Percentiles rank a stretch among this genome's conserved stretches.
Conservation (phyloP, 2,329 filamentous ascomycete genomes). For the Diaporthe ilicicola region DNA sequence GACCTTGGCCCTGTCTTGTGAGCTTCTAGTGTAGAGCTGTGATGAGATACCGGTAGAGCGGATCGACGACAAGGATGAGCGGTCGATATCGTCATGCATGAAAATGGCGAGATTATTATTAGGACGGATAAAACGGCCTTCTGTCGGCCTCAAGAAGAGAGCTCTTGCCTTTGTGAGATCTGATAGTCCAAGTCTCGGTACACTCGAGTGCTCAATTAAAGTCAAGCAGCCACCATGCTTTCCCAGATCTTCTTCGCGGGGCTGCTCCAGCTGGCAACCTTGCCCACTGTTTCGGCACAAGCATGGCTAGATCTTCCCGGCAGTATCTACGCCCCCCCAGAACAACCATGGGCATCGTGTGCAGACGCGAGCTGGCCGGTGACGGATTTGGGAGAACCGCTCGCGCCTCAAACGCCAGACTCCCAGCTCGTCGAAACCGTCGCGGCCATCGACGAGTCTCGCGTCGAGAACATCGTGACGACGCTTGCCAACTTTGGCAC, state of each 20-base stretch:
- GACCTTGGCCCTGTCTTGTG: constrained; percentile 7
- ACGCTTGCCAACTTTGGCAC: constrained; percentile 66
- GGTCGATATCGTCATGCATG: constrained; percentile 14
- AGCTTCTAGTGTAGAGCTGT: constrained; percentile 1
- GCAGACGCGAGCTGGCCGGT: constrained; percentile 38
- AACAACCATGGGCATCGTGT: constrained; percentile 32
- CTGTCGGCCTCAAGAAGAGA: neutral
- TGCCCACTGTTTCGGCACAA: constrained; percentile 10
- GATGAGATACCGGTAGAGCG: constrained; percentile 5
- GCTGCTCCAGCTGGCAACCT: neutral
- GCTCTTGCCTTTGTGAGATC: too few species aligned
- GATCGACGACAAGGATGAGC: constrained; percentile 15
- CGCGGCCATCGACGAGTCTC: constrained; percentile 45
- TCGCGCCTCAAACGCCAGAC: constrained; percentile 38
- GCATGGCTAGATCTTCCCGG: constrained; percentile 28
- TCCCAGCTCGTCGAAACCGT: constrained; percentile 37
- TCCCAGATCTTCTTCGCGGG: neutral
- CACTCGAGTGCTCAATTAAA: neutral
- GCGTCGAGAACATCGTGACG: constrained; percentile 58
- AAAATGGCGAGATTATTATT: neutral
- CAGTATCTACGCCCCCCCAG: constrained; percentile 24
- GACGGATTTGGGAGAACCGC: constrained; percentile 32
- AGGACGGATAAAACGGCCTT: neutral
- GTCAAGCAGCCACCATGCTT: neutral
- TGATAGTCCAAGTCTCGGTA: too few species aligned